These are phyloP conservation scores for Actinomucor elegans DNA, from an alignment of 371 early-diverging fungal genomes.

Conservation along the genomic window DNA sequence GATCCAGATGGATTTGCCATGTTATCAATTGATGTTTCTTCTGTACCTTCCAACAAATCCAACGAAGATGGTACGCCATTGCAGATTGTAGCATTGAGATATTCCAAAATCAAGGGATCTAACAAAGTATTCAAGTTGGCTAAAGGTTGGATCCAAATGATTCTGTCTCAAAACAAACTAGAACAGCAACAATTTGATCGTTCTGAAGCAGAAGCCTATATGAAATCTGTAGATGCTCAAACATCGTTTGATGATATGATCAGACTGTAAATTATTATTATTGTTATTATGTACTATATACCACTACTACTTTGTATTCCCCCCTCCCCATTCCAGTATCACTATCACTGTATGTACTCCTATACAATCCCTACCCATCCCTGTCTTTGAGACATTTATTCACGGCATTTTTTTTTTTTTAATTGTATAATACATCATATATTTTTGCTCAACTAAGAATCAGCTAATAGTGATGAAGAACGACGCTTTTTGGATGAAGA, in stretches of 20 bases:
- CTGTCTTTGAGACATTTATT: neutral
- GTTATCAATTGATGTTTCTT: constrained; percentile 39
- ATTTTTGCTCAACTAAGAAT: neutral
- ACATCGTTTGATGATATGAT: neutral
- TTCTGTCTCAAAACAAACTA: constrained; percentile 11
- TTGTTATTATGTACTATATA: neutral
- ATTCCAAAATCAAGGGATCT: constrained; percentile 39
- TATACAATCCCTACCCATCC: neutral
- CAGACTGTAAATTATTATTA: neutral
- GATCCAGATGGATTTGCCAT: constrained; percentile 33
- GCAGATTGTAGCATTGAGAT: constrained; percentile 34
- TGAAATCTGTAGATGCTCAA: constrained; percentile 8
- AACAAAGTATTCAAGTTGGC: constrained; percentile 46
- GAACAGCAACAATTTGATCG: neutral
- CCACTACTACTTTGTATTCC: too few relatives aligned
- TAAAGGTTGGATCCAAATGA: constrained; percentile 43
- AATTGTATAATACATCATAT: neutral
- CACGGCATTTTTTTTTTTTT: neutral
- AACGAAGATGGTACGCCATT: constrained; percentile 13
- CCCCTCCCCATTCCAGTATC: neutral
- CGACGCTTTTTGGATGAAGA: neutral
- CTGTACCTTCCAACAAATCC: constrained; percentile 15
- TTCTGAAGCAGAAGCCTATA: constrained; percentile 13
- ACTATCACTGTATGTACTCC: neutral
- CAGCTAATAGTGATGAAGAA: too few relatives aligned